Evolutionary conservation across 345 rosid genomes (phyloP), one percentile per base, ranked within the genome.

Genomic region (Linum trigynum): DNA sequence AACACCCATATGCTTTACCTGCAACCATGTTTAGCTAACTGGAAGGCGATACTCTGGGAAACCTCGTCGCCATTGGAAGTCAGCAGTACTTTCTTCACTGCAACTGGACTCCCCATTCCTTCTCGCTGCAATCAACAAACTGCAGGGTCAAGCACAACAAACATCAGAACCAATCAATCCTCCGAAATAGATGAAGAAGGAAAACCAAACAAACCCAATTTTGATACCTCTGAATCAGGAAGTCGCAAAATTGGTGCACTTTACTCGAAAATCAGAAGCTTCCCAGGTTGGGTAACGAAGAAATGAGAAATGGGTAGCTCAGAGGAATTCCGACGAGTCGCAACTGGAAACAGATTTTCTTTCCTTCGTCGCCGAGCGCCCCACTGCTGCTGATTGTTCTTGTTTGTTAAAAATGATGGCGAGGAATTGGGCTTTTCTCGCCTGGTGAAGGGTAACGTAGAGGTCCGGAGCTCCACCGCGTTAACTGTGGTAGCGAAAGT

Each of bases 51-150:
- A 68, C 68, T 82, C 64, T 59, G 78, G 23, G 96, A 88, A 68
- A 94, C 67, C 67, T 81, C 85, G 67, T 90, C 97, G 39, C 91
- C 99, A 59, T 78, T 77, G 57, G 92, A 85, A 17, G 99, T 85
- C 36, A 94, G 69, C 82, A 94, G 61, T 63, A 94, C 97, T 66
- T 76, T 90, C 84, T 90, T 90, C 0, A 70, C 70, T 43, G 69
- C 79, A 70, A 39, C 73, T 45, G 58, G 80, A 70, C 39, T 75
- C 41, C 56, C 86, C 95, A 85, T 84, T 67, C 40, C 38, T n/a
- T 56, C 59, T n/a, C 15, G 2, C 35, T 23, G 32, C 32, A 23
- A 23, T 32, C 36, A 37, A 35, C 61, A 4, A 32, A 37, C 61
- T 9, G 61, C 61, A 16, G 61, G 1, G 38, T 9, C 61, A 10